These are phyloP conservation scores for Cladosporium sp. DNA, from an alignment of 2,329 filamentous ascomycete genomes.

Conservation along the genomic window DNA sequence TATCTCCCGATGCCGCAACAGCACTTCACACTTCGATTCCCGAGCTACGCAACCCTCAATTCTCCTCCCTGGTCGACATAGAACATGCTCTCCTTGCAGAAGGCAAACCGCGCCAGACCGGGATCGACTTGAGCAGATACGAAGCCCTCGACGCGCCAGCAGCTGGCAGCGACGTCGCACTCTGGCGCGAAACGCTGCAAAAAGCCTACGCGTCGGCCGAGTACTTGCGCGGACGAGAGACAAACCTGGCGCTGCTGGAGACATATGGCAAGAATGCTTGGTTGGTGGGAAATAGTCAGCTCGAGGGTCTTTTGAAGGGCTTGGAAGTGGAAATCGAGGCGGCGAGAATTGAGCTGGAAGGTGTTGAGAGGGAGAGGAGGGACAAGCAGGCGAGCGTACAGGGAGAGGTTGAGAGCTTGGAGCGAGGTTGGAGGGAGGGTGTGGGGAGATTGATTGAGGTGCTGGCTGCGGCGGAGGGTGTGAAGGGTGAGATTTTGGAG, in stretches of 20 bases:
- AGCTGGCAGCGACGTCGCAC: constrained; percentile 43
- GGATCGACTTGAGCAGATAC: constrained; percentile 80
- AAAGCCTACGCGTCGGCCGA: constrained; percentile 61
- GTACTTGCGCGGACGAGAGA: constrained; percentile 59
- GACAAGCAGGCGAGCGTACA: constrained; percentile 68
- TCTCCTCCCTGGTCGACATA: constrained; percentile 66
- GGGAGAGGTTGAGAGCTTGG: constrained; percentile 72
- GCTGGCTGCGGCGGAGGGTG: constrained; percentile 76
- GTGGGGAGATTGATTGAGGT: constrained; percentile 82
- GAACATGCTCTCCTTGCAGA: constrained; percentile 69
- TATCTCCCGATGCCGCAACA: constrained; percentile 51
- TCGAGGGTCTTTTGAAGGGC: constrained; percentile 69
- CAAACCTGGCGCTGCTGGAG: constrained; percentile 74
- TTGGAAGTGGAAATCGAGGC: constrained; percentile 75
- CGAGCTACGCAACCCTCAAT: constrained; percentile 53
- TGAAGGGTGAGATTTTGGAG: constrained; percentile 68
- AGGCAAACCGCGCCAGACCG: constrained; percentile 49
- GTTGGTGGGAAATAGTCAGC: constrained; percentile 79
- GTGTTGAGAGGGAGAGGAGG: constrained; percentile 70
- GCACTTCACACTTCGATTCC: constrained; percentile 63
- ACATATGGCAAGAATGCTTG: constrained; percentile 85
- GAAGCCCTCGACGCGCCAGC: constrained; percentile 68
- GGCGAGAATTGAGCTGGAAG: constrained; percentile 69
- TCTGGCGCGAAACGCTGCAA: constrained; percentile 55
- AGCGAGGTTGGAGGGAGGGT: constrained; percentile 77